Evolutionary conservation across 495 filamentous ascomycete genomes (phyloP).

Genomic region (Neurospora hispaniola): DNA sequence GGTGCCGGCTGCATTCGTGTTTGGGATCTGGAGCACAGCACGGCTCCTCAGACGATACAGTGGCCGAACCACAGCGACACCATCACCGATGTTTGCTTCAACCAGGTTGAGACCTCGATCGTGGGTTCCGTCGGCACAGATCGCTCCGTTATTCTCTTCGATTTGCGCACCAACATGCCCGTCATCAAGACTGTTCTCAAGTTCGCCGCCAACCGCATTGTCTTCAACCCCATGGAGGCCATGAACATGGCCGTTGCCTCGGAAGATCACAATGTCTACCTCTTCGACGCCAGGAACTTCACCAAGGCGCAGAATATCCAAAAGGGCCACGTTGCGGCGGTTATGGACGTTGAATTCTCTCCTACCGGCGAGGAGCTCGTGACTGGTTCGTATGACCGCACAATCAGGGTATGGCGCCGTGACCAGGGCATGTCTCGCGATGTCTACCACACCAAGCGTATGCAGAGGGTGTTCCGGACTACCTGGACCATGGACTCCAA

Average conservation of each 20-base stretch:
- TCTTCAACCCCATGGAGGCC: conserved; percentile 80
- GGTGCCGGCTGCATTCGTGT: conserved; percentile 81
- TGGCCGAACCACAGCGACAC: conserved; percentile 87
- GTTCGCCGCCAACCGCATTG: conserved; percentile 72
- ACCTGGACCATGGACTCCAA: conserved; percentile 80
- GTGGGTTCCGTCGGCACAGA: conserved; percentile 76
- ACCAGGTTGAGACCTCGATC: conserved; percentile 86
- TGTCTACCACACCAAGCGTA: conserved; percentile 94
- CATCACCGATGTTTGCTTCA: conserved; percentile 83
- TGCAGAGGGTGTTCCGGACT: conserved; percentile 77
- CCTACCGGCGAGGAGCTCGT: conserved; percentile 94
- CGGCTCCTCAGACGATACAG: conserved; percentile 66
- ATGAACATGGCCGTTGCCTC: conserved; percentile 30
- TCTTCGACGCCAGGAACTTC: conserved; percentile 29
- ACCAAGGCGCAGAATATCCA: conserved; percentile 65
- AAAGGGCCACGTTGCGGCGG: conserved; percentile 90
- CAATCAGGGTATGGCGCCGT: conserved; percentile 63
- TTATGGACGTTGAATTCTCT: conserved; percentile 93
- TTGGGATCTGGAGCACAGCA: conserved; percentile 55
- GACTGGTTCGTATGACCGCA: conserved; percentile 60
- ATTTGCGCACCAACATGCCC: conserved; percentile 70
- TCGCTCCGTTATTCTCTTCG: conserved; percentile 70
- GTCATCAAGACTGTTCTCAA: conserved; percentile 68
- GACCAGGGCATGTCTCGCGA: conserved; percentile 76
- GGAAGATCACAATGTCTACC: conserved; percentile 42